Evolutionary conservation across 192 early-diverging fungal genomes (phyloP), one percentile per base, ranked within the genome.

Genomic region (Coemansia sp.): DNA sequence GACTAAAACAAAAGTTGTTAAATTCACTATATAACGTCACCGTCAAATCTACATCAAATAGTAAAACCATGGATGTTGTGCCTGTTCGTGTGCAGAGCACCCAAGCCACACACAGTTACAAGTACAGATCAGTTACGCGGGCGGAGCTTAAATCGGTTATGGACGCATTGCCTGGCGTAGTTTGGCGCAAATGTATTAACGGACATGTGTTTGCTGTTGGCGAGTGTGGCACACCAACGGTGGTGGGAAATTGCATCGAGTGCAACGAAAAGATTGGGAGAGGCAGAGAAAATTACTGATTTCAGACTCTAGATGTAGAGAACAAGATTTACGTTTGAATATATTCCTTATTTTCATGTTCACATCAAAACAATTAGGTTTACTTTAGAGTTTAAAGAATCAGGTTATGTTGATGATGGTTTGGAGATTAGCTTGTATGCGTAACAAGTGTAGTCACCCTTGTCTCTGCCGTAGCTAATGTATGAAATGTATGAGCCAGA

Each of bases 121-220:
- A 76, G 49, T 76, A 76, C 64, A 46, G 56, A 32, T 5, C 48
- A 3, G 26, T 81, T 16, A 81, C 73, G 4, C 43, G 68, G 26
- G 37, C 48, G 0, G 78, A 81, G 56, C 26, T 75, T 11, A 16
- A 49, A 16, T 43, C 54, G 8, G 78, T 81, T 15, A 76, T 65
- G 70, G 40, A 58, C 18, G 78, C 78, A 0, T 11, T 81, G 15
- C 67, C 69, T 8, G 70, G 64, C 0, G 69, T 69, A 8, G 63
- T 19, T 16, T 76, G 78, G 78, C 42, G n/a, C 16, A 10, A 12
- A 2, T 81, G 78, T 46, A 22, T 16, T n/a, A 42, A 61, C 1
- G 65, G 65, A 12, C 78, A 81, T 21, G 10, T 58, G 12, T 81
- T 72, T 37, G 78, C 78, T 10, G 73, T 81, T 39, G 73, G 73